Percentiles rank a stretch among this genome's conserved stretches.
Conservation (phyloP, 768 basidiomycete species). For the Tylopilus sp. region DNA sequence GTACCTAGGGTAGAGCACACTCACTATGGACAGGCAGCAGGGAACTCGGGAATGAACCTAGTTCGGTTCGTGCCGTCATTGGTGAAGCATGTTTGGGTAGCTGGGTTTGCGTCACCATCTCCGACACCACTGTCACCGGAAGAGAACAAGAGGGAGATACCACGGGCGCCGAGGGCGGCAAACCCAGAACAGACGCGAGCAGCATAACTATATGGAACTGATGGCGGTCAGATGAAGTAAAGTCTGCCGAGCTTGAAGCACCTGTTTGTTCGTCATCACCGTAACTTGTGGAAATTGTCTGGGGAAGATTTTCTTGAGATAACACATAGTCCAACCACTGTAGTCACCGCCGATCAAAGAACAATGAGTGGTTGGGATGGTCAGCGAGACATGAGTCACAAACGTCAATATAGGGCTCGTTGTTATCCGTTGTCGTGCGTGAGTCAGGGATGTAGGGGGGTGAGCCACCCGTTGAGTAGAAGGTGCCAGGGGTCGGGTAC, state of each 20-base stretch:
- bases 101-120: constrained; percentile 53
- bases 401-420: constrained; percentile 53
- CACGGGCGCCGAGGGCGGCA: constrained; percentile 64
- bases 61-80: constrained; percentile 59
- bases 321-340: constrained; percentile 66
- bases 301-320: constrained; percentile 43
- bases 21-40: constrained; percentile 56
- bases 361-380: too few relatives aligned
- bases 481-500: constrained; percentile 54
- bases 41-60: constrained; percentile 58
- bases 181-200: constrained; percentile 54
- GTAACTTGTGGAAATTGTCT: constrained; percentile 70
- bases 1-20: neutral
- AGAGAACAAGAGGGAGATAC: constrained; percentile 60
- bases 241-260: constrained; percentile 48
- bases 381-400: constrained; percentile 13
- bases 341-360: constrained; percentile 4
- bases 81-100: constrained; percentile 49
- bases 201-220: constrained; percentile 59
- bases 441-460: constrained; percentile 56
- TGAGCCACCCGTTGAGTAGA: constrained; percentile 59
- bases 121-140: constrained; percentile 78
- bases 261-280: constrained; percentile 71
- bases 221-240: neutral
- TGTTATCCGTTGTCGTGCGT: constrained; percentile 37